A percentile compares a stretch with the other conserved stretches of the same genome.
These are phyloP conservation scores for Bruguiera hainesii DNA, from an alignment of 441 rosid genomes.

Conservation along the genomic window DNA sequence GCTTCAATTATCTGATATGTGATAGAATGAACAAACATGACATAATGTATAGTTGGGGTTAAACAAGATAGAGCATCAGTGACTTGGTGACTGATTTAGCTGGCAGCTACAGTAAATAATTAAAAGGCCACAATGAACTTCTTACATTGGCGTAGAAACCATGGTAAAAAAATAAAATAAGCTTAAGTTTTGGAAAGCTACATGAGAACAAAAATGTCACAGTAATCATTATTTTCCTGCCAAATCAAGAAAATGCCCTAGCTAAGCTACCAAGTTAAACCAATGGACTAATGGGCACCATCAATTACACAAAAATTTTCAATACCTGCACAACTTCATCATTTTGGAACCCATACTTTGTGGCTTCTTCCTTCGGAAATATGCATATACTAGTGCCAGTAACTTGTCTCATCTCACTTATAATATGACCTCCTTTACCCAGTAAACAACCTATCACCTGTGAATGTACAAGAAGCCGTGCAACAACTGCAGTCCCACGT, in stretches of 20 bases:
- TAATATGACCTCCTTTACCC: constrained; percentile 73
- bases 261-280: not conserved
- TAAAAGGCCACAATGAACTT: too few relatives aligned
- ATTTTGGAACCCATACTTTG: constrained; percentile 55
- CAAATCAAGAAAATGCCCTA: not conserved
- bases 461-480: constrained; percentile 68
- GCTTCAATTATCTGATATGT: too few relatives aligned
- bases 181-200: too few relatives aligned
- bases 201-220: too few relatives aligned
- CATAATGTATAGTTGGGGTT: too few relatives aligned
- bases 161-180: too few relatives aligned
- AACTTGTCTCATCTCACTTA: constrained; percentile 66
- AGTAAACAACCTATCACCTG: constrained; percentile 66
- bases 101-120: too few relatives aligned
- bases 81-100: too few relatives aligned
- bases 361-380: constrained; percentile 45
- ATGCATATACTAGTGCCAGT: constrained; percentile 57
- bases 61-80: too few relatives aligned
- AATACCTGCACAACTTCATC: constrained; percentile 80
- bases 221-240: too few relatives aligned
- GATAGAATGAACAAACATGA: too few relatives aligned
- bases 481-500: constrained; percentile 47
- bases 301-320: not conserved
- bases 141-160: too few relatives aligned
- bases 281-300: not conserved